phyloP scores from a whole-genome alignment of 2,329 filamentous ascomycete genomes.

The Fusarium agapanthi region DNA sequence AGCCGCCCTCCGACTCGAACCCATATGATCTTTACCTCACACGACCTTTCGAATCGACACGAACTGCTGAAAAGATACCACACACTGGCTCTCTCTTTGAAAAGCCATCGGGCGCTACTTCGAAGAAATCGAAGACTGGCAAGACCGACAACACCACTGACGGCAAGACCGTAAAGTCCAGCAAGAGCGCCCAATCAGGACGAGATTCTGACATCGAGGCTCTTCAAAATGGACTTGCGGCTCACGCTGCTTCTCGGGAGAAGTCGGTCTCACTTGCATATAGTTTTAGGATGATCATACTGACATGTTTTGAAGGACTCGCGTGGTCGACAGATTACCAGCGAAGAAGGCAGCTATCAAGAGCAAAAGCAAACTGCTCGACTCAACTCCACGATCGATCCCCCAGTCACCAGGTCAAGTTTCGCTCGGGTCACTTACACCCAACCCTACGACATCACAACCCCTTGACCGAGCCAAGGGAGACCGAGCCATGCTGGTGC shows the following conservation, averaged over 20 bases:
- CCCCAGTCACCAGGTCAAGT: conserved; percentile 66
- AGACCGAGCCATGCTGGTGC: conserved; percentile 63
- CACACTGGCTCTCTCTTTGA: conserved; percentile 62
- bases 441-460: conserved; percentile 60
- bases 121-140: conserved; percentile 37
- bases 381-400: conserved; percentile 51
- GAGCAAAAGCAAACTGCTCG: conserved; percentile 55
- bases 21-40: conserved; percentile 67
- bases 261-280: conserved; percentile 44
- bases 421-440: conserved; percentile 62
- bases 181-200: conserved; percentile 50
- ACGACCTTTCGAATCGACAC: conserved; percentile 57
- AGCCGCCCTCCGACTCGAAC: conserved; percentile 54
- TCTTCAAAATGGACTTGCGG: conserved; percentile 55
- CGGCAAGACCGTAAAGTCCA: conserved; percentile 43
- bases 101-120: conserved; percentile 46
- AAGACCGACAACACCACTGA: conserved; percentile 46
- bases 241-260: conserved; percentile 48
- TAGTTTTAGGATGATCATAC: conserved; percentile 28
- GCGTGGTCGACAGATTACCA: conserved; percentile 48
- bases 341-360: conserved; percentile 48
- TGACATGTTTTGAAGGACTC: conserved; percentile 46
- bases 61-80: conserved; percentile 58
- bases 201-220: conserved; percentile 60
- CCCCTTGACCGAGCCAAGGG: conserved; percentile 63